Percentiles rank a stretch among this genome's conserved stretches.
phyloP scores from a whole-genome alignment of 257 asterid species.

The Solanum bulbocastanum region DNA sequence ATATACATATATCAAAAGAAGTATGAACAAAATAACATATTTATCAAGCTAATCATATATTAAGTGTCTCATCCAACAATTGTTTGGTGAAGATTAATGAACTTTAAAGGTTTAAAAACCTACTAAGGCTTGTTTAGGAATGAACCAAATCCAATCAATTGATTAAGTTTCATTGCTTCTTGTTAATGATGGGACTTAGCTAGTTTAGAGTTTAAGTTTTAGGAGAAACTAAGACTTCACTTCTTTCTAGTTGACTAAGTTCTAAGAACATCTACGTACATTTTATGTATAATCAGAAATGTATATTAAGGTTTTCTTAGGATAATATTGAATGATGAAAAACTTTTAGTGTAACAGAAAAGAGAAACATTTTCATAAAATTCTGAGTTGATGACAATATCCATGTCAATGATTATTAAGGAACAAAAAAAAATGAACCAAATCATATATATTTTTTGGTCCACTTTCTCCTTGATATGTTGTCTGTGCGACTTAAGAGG shows the following conservation, averaged over 20 bases:
- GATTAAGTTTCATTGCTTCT: not conserved
- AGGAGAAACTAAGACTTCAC: not conserved
- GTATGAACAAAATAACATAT: not conserved
- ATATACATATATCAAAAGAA: not conserved
- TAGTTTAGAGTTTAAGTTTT: not conserved
- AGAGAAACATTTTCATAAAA: not conserved
- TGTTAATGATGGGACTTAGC: not conserved
- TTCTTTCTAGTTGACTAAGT: not conserved
- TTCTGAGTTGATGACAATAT: not conserved
- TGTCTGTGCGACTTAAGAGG: not conserved
- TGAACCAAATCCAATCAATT: not conserved
- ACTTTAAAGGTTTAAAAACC: too few relatives aligned
- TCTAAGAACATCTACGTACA: not conserved
- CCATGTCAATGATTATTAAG: not conserved
- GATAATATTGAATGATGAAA: not conserved
- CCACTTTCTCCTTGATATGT: not conserved
- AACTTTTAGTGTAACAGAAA: not conserved
- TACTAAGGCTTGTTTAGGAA: not conserved
- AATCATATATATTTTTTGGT: not conserved
- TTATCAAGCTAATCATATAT: not conserved
- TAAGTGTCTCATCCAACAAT: not conserved
- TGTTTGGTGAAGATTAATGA: not conserved
- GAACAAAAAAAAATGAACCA: not conserved
- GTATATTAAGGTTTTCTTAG: not conserved
- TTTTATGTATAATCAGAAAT: too few relatives aligned